Conservation (phyloP, 169 alveolate genomes). For the Babesia divergens region DNA sequence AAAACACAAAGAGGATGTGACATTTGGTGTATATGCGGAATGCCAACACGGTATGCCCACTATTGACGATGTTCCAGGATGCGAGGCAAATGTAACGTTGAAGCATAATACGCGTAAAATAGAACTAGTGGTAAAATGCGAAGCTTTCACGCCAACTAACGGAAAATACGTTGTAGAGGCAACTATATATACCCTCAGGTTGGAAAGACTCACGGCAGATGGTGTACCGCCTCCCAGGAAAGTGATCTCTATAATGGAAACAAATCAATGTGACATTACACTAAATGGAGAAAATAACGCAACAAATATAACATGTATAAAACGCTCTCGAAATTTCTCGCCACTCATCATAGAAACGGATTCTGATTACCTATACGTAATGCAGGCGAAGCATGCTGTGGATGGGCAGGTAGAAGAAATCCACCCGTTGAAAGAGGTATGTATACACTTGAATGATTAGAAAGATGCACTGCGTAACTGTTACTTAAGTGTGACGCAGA, state of each 20-base stretch:
- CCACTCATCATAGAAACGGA: slow-evolving; percentile 34
- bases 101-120: not conserved
- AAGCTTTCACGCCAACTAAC: not conserved
- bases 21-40: slow-evolving; percentile 26
- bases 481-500: not conserved
- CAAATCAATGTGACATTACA: not conserved
- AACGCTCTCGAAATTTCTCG: not conserved
- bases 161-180: not conserved
- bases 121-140: not conserved
- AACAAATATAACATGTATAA: not conserved
- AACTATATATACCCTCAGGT: not conserved
- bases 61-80: not conserved
- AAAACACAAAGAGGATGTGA: not conserved
- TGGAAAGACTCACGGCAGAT: not conserved
- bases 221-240: not conserved
- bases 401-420: slow-evolving; percentile 7
- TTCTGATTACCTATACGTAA: slow-evolving; percentile 25
- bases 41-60: slow-evolving; percentile 36
- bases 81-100: not conserved
- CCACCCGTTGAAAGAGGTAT: not conserved
- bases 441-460: not conserved
- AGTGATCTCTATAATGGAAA: not conserved
- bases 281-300: not conserved
- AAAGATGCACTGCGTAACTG: too few relatives aligned
- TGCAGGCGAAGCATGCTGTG: not conserved